A percentile compares a stretch with the other conserved stretches of the same genome.
Evolutionary conservation across 2,329 filamentous ascomycete genomes (phyloP).

Genomic region (Leptographium procerum): DNA sequence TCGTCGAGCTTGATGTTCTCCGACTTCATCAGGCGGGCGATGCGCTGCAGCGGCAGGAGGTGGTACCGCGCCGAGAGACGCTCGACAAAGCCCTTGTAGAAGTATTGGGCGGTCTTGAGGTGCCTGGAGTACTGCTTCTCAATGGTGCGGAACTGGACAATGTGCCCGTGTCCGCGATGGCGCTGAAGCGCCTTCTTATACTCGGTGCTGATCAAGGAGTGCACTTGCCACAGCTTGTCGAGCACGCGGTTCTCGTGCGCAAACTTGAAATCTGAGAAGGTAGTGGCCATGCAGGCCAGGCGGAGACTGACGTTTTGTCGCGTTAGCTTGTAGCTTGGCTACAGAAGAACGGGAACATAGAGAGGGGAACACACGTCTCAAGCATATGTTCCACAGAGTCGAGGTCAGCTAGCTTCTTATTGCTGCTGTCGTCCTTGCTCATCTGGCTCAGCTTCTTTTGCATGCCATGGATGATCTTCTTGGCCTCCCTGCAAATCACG

Average conservation of each 20-base stretch:
- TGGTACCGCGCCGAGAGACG: constrained; percentile 54
- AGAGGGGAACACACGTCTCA: constrained; percentile 2
- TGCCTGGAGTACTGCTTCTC: constrained; percentile 75
- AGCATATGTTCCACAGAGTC: constrained; percentile 11
- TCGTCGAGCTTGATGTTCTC: constrained; percentile 12
- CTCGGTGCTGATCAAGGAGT: constrained; percentile 64
- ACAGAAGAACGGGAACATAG: not conserved
- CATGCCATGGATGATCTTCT: constrained; percentile 11
- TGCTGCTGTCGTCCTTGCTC: constrained; percentile 12
- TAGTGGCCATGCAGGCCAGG: constrained; percentile 56
- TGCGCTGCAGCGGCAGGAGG: constrained; percentile 26
- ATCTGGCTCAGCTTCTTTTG: constrained; percentile 13
- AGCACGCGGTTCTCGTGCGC: constrained; percentile 55
- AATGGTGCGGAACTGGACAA: constrained; percentile 61
- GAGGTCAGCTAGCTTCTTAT: constrained; percentile 12
- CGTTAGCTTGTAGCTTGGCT: not conserved
- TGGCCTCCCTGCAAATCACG: constrained; percentile 10
- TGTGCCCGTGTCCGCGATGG: constrained; percentile 37
- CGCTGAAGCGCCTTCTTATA: constrained; percentile 60
- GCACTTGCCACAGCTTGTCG: constrained; percentile 63
- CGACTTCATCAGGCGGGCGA: constrained; percentile 30
- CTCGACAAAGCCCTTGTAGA: constrained; percentile 79
- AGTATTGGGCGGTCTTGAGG: constrained; percentile 76
- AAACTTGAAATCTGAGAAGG: constrained; percentile 61
- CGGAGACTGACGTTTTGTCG: constrained; percentile 45